These are phyloP conservation scores for Puccinellia tenuiflora DNA, from an alignment of 176 grass and related monocot species.

Conservation along the genomic window DNA sequence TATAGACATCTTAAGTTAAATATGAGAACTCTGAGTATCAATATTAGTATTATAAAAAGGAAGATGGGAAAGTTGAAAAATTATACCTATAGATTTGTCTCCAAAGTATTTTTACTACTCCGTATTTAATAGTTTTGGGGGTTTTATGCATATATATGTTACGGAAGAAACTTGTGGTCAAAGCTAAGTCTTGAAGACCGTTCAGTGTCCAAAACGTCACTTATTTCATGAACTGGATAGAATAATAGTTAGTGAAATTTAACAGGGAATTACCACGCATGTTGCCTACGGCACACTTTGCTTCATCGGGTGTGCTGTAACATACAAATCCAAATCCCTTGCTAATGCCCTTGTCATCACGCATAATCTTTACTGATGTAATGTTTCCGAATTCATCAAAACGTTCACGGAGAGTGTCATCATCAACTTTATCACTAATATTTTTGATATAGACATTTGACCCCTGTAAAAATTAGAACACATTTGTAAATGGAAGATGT, in stretches of 20 bases:
- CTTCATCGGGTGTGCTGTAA: conserved; percentile 68
- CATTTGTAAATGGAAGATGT: not conserved
- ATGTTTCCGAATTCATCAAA: conserved; percentile 80
- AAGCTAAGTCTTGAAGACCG: not conserved
- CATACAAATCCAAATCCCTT: conserved; percentile 94
- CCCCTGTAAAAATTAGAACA: conserved; percentile 30
- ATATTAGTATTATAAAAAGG: not conserved
- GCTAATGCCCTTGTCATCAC: conserved; percentile 67
- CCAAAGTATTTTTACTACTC: not conserved
- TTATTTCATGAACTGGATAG: not conserved
- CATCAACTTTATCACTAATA: conserved; percentile 58
- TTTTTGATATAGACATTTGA: conserved; percentile 93
- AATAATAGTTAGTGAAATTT: not conserved
- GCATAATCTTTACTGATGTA: conserved; percentile 80
- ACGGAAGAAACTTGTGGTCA: not conserved
- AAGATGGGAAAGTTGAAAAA: not conserved
- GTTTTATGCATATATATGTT: not conserved
- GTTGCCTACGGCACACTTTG: conserved; percentile 48
- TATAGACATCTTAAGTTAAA: not conserved
- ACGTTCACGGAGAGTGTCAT: conserved; percentile 40
- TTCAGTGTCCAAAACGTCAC: not conserved
- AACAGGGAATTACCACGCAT: conserved; percentile 54
- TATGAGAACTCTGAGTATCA: not conserved
- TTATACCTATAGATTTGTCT: not conserved
- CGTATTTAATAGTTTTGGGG: not conserved